Conservation (phyloP, 2,329 filamentous ascomycete genomes). For the Aspergillus udagawae region DNA sequence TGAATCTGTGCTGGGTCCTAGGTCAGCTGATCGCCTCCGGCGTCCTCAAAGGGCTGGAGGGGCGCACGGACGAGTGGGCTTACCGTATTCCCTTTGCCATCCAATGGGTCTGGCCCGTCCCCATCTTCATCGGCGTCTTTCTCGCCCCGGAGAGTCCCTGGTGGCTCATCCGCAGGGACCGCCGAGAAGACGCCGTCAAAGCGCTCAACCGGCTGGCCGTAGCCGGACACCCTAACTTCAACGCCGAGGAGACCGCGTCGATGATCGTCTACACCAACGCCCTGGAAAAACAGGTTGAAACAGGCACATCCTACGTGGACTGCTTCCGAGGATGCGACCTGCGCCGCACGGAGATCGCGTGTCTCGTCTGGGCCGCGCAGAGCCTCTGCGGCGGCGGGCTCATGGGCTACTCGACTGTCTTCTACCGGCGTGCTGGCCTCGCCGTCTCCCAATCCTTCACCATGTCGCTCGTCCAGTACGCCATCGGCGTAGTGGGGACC, state of each 20-base stretch:
- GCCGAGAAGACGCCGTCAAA: constrained; percentile 44
- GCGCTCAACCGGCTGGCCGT: constrained; percentile 43
- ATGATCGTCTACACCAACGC: constrained; percentile 92
- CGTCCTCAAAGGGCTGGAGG: constrained; percentile 47
- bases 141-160: constrained; percentile 50
- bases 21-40: constrained; percentile 53
- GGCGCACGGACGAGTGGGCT: constrained; percentile 46
- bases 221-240: constrained; percentile 61
- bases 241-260: constrained; percentile 77
- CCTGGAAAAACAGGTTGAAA: constrained; percentile 70
- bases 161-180: constrained; percentile 48
- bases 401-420: constrained; percentile 62
- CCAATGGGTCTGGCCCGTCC: constrained; percentile 53
- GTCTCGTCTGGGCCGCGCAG: constrained; percentile 63
- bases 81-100: constrained; percentile 51
- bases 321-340: constrained; percentile 78
- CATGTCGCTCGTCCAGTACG: constrained; percentile 50
- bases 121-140: constrained; percentile 45
- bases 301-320: constrained; percentile 70
- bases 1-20: constrained; percentile 46
- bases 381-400: constrained; percentile 62
- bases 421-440: constrained; percentile 54
- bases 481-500: constrained; percentile 73
- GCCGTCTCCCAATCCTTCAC: constrained; percentile 48
- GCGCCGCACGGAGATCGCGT: constrained; percentile 71